Base-by-base conservation (phyloP, 2,329 filamentous ascomycete species). In the Verticillium isaacii region DNA sequence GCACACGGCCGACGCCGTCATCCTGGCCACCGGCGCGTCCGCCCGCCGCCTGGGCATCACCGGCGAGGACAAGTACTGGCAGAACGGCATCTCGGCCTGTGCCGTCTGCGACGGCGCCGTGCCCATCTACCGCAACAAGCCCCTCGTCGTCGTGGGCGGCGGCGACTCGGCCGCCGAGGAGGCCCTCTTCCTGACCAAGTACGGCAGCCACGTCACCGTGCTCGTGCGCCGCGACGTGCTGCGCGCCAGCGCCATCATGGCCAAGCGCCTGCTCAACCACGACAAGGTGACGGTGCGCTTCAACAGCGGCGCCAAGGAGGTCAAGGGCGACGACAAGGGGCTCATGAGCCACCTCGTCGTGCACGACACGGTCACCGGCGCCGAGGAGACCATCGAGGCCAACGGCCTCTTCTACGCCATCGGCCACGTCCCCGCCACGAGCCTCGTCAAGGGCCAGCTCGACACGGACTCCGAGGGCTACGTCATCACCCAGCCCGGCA, bases 81-180 rank as follows among this genome's bases (percentile, higher is more conserved):
- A 97, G 75, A 95, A 91, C 75, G 95, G 95, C 68, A 92, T 99
- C 73, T 95, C 90, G 59, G 95, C 95, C 58, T 99, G 95, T 78
- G 95, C 95, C 37, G 95, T 99, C 57, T 99, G 95, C 79, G 95
- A 99, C 73, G 95, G 95, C 66, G 95, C 93, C 58, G 89, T 98
- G 56, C 95, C 95, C 64, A 97, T 99, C 76, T 99, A 97, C 88
- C 87, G 94, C 70, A 92, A 97, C 78, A 96, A 97, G 84, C 94
- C 91, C 9, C 83, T 99, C 61, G 92, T 94, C 50, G 95, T 99
- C 58, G 97, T 99, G 66, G 95, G 95, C 66, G 96, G 95, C 66
- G 95, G 95, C 71, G 95, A 99, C 79, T 96, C 92, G 17, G 95
- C 95, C 19, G 95, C 96, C 32, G 96, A 99, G 80, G 95, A 99